A percentile compares a stretch with the other conserved stretches of the same genome.
These are phyloP conservation scores for Euryodendron excelsum DNA, from an alignment of 148 eudicot genomes.

Conservation along the genomic window DNA sequence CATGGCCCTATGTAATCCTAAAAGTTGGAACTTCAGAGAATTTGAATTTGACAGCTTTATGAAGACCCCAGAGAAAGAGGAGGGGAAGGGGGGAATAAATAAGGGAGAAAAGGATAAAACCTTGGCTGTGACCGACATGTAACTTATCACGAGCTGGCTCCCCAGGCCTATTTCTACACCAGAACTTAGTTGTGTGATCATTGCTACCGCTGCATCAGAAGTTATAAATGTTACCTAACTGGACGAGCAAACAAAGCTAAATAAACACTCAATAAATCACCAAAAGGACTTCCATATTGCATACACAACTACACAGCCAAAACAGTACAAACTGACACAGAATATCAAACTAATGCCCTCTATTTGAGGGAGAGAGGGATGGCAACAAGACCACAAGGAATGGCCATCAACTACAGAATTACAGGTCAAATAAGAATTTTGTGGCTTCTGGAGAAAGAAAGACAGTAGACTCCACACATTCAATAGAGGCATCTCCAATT, in stretches of 20 bases:
- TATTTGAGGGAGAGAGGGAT: background rate
- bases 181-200: slow-evolving; percentile 92
- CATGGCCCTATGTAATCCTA: background rate
- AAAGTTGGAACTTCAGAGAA: background rate
- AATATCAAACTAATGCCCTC: background rate
- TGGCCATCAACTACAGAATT: too few species aligned
- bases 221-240: slow-evolving; percentile 1
- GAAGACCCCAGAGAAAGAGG: background rate
- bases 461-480: background rate
- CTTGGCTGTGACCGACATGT: slow-evolving; percentile 62
- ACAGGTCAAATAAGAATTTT: too few species aligned
- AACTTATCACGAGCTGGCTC: slow-evolving; percentile 86
- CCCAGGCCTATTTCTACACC: slow-evolving; percentile 99
- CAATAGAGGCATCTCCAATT: background rate
- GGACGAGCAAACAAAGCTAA: slow-evolving; percentile 4
- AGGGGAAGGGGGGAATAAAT: background rate
- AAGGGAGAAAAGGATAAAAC: slow-evolving; percentile 27
- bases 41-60: background rate
- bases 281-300: too few species aligned
- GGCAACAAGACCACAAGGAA: background rate
- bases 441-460: background rate
- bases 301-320: too few species aligned
- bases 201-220: slow-evolving; percentile 88
- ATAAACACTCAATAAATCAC: background rate
- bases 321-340: background rate